phyloP scores from a whole-genome alignment of 2,329 filamentous ascomycete species.

The Paecilomyces sp. region DNA sequence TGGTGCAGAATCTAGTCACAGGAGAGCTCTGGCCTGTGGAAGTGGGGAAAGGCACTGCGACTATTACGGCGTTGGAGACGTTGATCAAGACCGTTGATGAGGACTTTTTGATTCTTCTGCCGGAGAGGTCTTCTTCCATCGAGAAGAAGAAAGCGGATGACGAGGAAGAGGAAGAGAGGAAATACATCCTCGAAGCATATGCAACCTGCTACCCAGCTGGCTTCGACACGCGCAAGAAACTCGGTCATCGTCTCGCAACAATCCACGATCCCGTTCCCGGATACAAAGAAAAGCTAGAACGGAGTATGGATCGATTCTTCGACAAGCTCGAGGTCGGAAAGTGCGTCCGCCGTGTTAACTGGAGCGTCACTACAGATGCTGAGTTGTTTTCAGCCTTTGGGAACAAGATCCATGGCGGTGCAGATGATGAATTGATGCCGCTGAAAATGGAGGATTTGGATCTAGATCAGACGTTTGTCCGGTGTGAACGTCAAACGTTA shows the following conservation, averaged over 20 bases:
- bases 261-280: constrained; percentile 47
- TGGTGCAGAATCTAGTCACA: constrained; percentile 43
- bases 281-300: constrained; percentile 20
- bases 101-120: constrained; percentile 54
- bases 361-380: constrained; percentile 33
- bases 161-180: constrained; percentile 14
- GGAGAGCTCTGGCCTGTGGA: constrained; percentile 31
- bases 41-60: constrained; percentile 22
- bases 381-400: constrained; percentile 35
- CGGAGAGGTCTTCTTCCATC: constrained; percentile 17
- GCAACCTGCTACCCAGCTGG: constrained; percentile 51
- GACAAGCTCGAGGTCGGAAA: constrained; percentile 14
- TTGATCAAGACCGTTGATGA: constrained; percentile 50
- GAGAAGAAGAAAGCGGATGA: constrained; percentile 10
- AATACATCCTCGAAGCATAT: constrained; percentile 52
- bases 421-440: constrained; percentile 15
- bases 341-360: constrained; percentile 49
- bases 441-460: constrained; percentile 33
- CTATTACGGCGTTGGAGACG: constrained; percentile 37
- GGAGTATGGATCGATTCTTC: constrained; percentile 25
- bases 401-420: constrained; percentile 20
- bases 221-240: constrained; percentile 51
- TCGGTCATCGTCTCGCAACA: constrained; percentile 43
- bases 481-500: constrained; percentile 56
- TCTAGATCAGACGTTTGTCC: constrained; percentile 42